phyloP scores from a whole-genome alignment of 331 rosid species.

The Malus hybrid region DNA sequence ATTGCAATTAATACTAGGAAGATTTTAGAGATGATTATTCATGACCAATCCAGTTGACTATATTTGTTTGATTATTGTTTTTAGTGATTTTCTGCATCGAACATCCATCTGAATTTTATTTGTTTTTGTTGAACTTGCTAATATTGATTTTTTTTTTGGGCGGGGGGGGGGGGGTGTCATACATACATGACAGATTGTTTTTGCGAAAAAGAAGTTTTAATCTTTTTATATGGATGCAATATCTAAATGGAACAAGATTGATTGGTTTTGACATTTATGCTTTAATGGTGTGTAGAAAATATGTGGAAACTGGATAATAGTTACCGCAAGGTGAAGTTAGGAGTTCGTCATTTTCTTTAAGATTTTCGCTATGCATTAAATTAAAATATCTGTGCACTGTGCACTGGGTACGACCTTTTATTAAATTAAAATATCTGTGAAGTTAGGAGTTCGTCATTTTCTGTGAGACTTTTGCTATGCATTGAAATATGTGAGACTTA shows the following conservation, averaged over 20 bases:
- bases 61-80: not conserved
- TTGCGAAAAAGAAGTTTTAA: not conserved
- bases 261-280: not conserved
- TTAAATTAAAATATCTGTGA: not conserved
- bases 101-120: not conserved
- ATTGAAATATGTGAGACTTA: not conserved
- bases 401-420: too few relatives aligned
- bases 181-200: not conserved
- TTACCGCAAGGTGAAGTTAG: not conserved
- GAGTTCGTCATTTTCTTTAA: not conserved
- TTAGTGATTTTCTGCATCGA: not conserved
- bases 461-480: not conserved
- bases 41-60: not conserved
- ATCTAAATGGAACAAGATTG: not conserved
- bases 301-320: not conserved
- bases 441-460: not conserved
- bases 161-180: not conserved
- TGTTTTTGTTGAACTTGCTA: not conserved
- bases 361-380: not conserved
- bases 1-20: not conserved
- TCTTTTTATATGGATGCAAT: not conserved
- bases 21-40: not conserved
- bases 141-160: too few relatives aligned
- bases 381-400: not conserved
- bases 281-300: not conserved